These are phyloP conservation scores for Zygnema cylindricum DNA, from an alignment of 139 green algal species.

Conservation along the genomic window DNA sequence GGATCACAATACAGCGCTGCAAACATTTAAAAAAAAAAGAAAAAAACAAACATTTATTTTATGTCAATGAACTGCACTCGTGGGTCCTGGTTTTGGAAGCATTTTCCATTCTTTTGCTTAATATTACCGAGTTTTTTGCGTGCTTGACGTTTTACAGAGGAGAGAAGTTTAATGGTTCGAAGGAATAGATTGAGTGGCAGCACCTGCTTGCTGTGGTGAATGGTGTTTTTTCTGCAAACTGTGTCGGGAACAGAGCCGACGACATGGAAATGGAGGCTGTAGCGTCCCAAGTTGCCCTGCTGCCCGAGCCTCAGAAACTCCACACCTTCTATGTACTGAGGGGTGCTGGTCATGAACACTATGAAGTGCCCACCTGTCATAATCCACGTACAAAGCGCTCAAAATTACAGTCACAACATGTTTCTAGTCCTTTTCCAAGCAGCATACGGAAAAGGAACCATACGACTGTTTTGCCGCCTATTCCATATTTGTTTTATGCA, in stretches of 20 bases:
- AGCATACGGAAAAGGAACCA: too few species aligned
- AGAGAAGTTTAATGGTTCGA: constrained; percentile 33
- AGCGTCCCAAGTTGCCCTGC: constrained; percentile 66
- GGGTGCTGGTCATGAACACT: constrained; percentile 4
- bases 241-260: constrained; percentile 40
- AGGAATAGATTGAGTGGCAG: too few species aligned
- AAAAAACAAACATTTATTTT: too few species aligned
- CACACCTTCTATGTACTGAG: constrained; percentile 40
- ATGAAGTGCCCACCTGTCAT: constrained; percentile 47
- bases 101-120: too few species aligned
- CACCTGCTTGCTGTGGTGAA: constrained; percentile 39
- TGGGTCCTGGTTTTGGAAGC: too few species aligned
- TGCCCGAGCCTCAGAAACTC: constrained; percentile 28
- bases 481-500: not conserved
- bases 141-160: not conserved
- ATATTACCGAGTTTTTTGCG: constrained; percentile 63
- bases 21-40: too few species aligned
- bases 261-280: constrained; percentile 82
- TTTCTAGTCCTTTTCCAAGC: too few species aligned
- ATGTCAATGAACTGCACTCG: too few species aligned
- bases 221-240: not conserved
- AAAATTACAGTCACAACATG: not conserved
- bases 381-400: not conserved
- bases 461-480: too few species aligned
- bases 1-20: constrained; percentile 55